These are phyloP conservation scores for Colletotrichum tabaci DNA, from an alignment of 2,329 filamentous ascomycete genomes.

Conservation along the genomic window DNA sequence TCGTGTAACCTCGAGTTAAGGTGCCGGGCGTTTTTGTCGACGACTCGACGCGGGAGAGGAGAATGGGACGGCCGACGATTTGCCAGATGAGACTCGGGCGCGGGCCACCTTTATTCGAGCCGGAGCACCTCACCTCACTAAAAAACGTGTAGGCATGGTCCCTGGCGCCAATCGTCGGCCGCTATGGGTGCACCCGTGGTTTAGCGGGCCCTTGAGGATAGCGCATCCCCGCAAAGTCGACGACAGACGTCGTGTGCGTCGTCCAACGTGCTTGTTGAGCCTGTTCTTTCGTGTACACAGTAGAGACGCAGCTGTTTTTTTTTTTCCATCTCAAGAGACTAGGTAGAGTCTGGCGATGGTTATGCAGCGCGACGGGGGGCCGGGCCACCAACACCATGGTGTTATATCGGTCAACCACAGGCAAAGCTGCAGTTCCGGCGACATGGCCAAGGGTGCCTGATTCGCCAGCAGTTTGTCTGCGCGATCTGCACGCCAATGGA, in stretches of 20 bases:
- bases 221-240: slow-evolving; percentile 18
- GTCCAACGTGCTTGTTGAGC: no score
- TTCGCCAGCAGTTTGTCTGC: slow-evolving; percentile 25
- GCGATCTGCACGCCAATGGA: slow-evolving; percentile 31
- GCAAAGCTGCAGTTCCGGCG: slow-evolving; percentile 32
- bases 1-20: neutral
- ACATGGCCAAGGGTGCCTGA: slow-evolving; percentile 21
- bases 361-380: no score
- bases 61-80: no score
- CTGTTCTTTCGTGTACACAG: no score
- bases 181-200: slow-evolving; percentile 39
- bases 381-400: no score
- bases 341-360: no score
- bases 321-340: no score
- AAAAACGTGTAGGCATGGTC: slow-evolving; percentile 17
- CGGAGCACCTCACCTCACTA: neutral
- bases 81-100: neutral
- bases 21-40: neutral
- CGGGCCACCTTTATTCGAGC: neutral
- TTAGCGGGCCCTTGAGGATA: slow-evolving; percentile 28
- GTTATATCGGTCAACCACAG: no score
- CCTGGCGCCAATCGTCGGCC: slow-evolving; percentile 36
- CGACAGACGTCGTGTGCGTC: neutral
- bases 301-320: no score
- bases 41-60: neutral